Conservation (phyloP, 2,329 filamentous ascomycete species). For the Penicillium sp. region DNA sequence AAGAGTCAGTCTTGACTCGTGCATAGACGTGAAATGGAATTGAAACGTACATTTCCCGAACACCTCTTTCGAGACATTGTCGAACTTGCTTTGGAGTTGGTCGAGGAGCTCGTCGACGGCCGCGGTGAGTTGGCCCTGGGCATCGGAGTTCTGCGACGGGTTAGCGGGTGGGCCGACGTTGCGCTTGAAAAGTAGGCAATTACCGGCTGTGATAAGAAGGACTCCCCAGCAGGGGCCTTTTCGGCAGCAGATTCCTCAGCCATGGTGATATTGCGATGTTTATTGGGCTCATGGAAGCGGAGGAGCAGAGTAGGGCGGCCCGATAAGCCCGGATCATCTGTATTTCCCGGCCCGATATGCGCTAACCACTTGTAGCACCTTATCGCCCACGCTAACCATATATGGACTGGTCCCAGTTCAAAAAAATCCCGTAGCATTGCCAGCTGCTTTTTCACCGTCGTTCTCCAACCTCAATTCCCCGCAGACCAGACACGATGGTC, state of each 20-base stretch:
- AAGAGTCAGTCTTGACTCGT: neutral
- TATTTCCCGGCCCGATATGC: slow-evolving; percentile 10
- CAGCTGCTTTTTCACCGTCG: slow-evolving; percentile 13
- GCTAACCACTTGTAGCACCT: slow-evolving; percentile 18
- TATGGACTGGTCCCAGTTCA: slow-evolving; percentile 26
- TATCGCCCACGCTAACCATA: slow-evolving; percentile 24
- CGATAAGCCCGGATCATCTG: slow-evolving; percentile 31
- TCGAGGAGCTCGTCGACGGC: slow-evolving; percentile 86
- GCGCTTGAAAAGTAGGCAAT: neutral
- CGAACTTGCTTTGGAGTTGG: slow-evolving; percentile 80
- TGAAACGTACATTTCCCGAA: slow-evolving; percentile 74
- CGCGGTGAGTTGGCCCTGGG: slow-evolving; percentile 60
- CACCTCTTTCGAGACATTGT: slow-evolving; percentile 78
- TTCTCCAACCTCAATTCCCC: slow-evolving; percentile 14
- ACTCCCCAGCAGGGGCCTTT: slow-evolving; percentile 20
- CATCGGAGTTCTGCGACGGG: slow-evolving; percentile 25
- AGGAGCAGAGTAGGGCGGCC: neutral
- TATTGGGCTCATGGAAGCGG: neutral
- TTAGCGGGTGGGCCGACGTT: slow-evolving; percentile 1
- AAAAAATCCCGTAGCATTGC: slow-evolving; percentile 34
- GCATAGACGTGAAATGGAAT: neutral
- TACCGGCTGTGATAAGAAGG: slow-evolving; percentile 27
- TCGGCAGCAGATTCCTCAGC: slow-evolving; percentile 21
- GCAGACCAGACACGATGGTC: slow-evolving; percentile 38
- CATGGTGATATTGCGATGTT: slow-evolving; percentile 15